These are phyloP conservation scores for Paraglomus brasilianum DNA, from an alignment of 192 early-diverging fungal genomes.

Conservation along the genomic window DNA sequence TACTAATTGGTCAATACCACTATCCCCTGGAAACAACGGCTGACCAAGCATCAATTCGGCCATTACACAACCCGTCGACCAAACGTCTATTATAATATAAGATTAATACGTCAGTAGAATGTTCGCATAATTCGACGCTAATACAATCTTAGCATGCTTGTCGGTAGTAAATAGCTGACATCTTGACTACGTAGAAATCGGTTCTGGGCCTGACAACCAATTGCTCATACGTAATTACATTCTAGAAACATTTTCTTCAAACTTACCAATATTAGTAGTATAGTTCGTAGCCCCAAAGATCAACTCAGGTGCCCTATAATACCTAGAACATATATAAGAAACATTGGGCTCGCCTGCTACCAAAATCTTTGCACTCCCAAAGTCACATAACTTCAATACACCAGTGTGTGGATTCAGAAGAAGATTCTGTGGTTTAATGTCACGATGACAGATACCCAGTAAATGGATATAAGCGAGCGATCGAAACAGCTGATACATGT, in stretches of 20 bases:
- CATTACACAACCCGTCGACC: conserved; percentile 97
- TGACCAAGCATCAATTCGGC: conserved; percentile 92
- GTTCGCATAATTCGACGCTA: background rate
- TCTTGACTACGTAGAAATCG: conserved; percentile 6
- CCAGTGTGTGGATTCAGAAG: conserved; percentile 86
- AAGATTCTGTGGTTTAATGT: conserved; percentile 99
- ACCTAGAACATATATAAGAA: conserved; percentile 96
- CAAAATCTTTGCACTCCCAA: conserved; percentile 95
- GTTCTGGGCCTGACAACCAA: background rate
- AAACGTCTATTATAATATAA: conserved; percentile 64
- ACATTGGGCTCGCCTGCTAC: conserved; percentile 96
- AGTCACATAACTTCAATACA: conserved; percentile 97
- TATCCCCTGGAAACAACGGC: conserved; percentile 94
- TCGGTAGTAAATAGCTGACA: too few relatives aligned
- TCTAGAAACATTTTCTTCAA: background rate
- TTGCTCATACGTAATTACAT: background rate
- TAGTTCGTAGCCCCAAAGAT: conserved; percentile 97
- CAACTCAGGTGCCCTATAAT: conserved; percentile 95
- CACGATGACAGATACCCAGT: conserved; percentile 97
- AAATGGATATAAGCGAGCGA: conserved; percentile 96
- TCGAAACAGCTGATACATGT: conserved; percentile 98
- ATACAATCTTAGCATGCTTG: too few relatives aligned
- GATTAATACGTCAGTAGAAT: background rate
- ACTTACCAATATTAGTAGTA: conserved; percentile 66
- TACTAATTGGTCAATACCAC: conserved; percentile 96